These are phyloP conservation scores for Spinellus fusiger DNA, from an alignment of 192 early-diverging fungal species.

Conservation along the genomic window DNA sequence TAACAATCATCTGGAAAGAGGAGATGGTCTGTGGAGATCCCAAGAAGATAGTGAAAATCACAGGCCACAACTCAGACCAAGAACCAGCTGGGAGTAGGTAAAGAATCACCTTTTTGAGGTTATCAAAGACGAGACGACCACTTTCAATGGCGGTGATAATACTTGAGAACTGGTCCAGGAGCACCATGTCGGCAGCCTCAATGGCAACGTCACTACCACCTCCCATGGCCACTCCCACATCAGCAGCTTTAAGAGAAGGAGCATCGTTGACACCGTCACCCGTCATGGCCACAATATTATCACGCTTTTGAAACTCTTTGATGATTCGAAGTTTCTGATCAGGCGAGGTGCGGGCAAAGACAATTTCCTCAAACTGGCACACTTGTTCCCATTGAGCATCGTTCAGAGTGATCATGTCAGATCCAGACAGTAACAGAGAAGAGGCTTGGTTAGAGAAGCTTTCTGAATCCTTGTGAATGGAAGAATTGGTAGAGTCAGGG, in stretches of 20 bases:
- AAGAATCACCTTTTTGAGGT: conserved; percentile 81
- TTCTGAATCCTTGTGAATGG: conserved; percentile 48
- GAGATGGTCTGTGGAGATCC: conserved; percentile 77
- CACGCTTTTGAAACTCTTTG: conserved; percentile 63
- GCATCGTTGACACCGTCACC: conserved; percentile 93
- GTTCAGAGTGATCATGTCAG: conserved; percentile 55
- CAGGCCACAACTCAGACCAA: conserved; percentile 71
- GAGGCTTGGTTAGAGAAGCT: background rate
- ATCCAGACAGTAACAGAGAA: conserved; percentile 61
- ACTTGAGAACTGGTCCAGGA: conserved; percentile 62
- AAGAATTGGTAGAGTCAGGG: conserved; percentile 39
- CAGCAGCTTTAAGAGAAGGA: conserved; percentile 85
- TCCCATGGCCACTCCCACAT: conserved; percentile 87
- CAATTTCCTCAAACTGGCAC: conserved; percentile 63
- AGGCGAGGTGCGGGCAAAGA: conserved; percentile 76
- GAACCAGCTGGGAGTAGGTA: conserved; percentile 78
- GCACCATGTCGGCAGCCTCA: conserved; percentile 61
- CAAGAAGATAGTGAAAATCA: conserved; percentile 71
- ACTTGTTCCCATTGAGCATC: conserved; percentile 65
- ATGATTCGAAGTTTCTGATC: conserved; percentile 82
- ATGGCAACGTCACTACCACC: conserved; percentile 75
- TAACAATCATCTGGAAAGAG: conserved; percentile 74
- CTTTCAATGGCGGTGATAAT: conserved; percentile 68
- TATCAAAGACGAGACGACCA: conserved; percentile 82
- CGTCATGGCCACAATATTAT: conserved; percentile 75